Conservation (phyloP, 306 rosid genomes). For the Quercus variabilis region DNA sequence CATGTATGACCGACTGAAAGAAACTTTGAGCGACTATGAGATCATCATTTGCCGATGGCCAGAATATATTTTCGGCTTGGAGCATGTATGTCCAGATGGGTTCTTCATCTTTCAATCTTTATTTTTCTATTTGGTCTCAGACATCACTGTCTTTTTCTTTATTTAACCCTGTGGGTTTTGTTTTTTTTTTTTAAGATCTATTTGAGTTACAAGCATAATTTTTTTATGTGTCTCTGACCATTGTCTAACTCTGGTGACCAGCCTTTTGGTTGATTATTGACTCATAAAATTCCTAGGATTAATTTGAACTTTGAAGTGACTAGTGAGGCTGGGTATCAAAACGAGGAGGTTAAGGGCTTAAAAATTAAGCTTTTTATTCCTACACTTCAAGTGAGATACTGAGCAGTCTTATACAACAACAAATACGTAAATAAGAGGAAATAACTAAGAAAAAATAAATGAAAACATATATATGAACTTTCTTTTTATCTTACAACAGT, state of each 20-base stretch:
- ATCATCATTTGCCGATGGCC: conserved; percentile 98
- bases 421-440: neutral
- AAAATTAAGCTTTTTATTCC: neutral
- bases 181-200: neutral
- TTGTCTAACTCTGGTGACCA: neutral
- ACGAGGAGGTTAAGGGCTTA: neutral
- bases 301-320: neutral
- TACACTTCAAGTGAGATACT: neutral
- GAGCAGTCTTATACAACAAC: neutral
- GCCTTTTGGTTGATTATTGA: neutral
- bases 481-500: neutral
- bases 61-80: conserved; percentile 74
- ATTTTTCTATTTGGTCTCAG: neutral
- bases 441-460: neutral
- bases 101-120: conserved; percentile 4
- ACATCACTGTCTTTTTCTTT: neutral
- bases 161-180: neutral
- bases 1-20: conserved; percentile 88
- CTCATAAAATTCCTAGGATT: neutral
- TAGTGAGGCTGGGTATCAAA: neutral
- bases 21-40: conserved; percentile 78
- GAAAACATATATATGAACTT: neutral
- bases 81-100: conserved; percentile 60
- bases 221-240: neutral
- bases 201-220: neutral